A percentile compares a stretch with the other conserved stretches of the same genome.
Conservation (phyloP, 441 rosid genomes). For the Sinapis alba region DNA sequence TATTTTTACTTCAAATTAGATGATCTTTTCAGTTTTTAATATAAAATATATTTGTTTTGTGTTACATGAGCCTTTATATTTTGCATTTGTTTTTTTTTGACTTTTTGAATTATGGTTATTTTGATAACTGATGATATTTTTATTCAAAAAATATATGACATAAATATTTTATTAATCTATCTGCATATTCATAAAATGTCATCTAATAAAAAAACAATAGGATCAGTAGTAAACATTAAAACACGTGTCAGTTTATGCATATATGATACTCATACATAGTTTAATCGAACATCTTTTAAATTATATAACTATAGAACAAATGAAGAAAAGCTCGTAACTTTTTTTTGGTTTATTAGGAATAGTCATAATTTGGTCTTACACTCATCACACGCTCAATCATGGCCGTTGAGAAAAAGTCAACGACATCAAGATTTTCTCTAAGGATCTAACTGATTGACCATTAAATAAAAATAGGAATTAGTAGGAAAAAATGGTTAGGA, state of each 20-base stretch:
- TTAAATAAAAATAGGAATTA: too few species aligned
- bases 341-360: slow-evolving; percentile 46
- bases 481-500: too few species aligned
- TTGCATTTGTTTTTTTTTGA: neutral
- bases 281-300: neutral
- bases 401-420: slow-evolving; percentile 79
- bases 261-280: slow-evolving; percentile 11
- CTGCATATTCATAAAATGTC: neutral
- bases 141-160: neutral
- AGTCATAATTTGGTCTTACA: slow-evolving; percentile 60
- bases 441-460: too few species aligned
- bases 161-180: neutral
- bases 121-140: too few species aligned
- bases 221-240: neutral
- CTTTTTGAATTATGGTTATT: neutral
- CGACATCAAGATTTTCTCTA: slow-evolving; percentile 49
- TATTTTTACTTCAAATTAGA: too few species aligned
- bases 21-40: neutral
- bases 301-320: slow-evolving; percentile 6
- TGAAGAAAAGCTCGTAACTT: slow-evolving; percentile 24
- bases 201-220: neutral
- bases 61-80: too few species aligned
- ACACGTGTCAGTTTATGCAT: slow-evolving; percentile 3
- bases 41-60: too few species aligned
- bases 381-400: slow-evolving; percentile 87